Evolutionary conservation across 805 yeast genomes (phyloP), one percentile per base, ranked within the genome.

Genomic region (Debaryomyces hansenii): DNA sequence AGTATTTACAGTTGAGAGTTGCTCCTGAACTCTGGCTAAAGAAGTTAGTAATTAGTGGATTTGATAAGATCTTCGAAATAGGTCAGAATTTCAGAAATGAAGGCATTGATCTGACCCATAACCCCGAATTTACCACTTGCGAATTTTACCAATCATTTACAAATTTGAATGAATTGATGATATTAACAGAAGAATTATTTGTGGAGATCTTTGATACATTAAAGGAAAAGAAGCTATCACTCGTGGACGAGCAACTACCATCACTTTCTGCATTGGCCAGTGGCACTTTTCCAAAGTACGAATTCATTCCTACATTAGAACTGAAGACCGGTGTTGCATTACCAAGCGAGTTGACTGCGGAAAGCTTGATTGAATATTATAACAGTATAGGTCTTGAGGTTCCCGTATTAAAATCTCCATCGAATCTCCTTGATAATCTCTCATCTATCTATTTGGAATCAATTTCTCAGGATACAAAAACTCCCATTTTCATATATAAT

Each of bases 1-100:
- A 69, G 10, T 8, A 20, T 15, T 64, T 90, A 7, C 84, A 80
- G 45, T 64, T 94, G 38, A 70, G 99, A 37, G 92, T 94, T 2
- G 97, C 99, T 0, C 99, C 99, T 0, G 99, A 92, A 59, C 68
- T 94, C 33, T 94, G 97, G 97, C 75, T 94, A 45, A 94, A 94
- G 60, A 78, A 87, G 52, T 67, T 94, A 42, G 79, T 90, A 2
- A 82, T 92, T 29, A 77, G 88, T 6, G 99, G 99, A 1, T 82
- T 91, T 57, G 96, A 91, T 54, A 82, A 79, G 53, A 84, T 94
- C 2, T 94, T 80, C 64, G 98, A 94, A 59, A 80, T 94, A 44
- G 97, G 97, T 0, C 77, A 79, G 44, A 83, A 77, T 39, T 94
- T 91, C 64, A 75, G 99, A 56, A 94, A 94, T 58, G 99, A 94